Percentiles rank a stretch among this genome's conserved stretches.
Evolutionary conservation across 75 land plant species (phyloP).

Genomic region (Pseudotsuga menziesii): DNA sequence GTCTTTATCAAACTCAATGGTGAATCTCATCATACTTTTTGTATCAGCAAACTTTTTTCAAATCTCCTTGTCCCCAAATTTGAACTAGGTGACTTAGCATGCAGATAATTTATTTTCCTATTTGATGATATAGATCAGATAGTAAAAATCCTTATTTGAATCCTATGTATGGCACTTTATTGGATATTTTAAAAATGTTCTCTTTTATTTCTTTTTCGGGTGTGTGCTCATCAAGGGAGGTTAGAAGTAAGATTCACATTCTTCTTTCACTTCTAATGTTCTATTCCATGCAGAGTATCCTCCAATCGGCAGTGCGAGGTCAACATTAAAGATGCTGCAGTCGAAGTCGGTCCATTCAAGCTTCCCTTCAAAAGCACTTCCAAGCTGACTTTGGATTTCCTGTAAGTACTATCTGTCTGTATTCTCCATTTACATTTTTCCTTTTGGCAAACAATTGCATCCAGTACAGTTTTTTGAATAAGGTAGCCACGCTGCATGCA

Average conservation of each 20-base stretch:
- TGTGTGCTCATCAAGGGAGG: too few species aligned
- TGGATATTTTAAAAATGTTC: too few species aligned
- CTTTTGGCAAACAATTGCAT: not conserved
- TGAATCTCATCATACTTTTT: too few species aligned
- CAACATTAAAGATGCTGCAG: conserved; percentile 8
- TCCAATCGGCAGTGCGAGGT: not conserved
- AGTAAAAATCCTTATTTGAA: too few species aligned
- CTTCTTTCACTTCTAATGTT: not conserved
- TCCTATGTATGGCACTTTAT: too few species aligned
- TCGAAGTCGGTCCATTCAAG: not conserved
- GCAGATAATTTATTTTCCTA: too few species aligned
- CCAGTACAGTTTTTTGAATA: not conserved
- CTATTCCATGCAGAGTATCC: not conserved
- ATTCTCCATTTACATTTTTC: not conserved
- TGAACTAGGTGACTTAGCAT: too few species aligned
- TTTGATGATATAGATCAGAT: too few species aligned
- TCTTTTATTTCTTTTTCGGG: too few species aligned
- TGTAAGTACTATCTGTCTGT: not conserved
- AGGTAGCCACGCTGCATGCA: not conserved
- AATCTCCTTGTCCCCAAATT: too few species aligned
- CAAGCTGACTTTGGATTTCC: not conserved
- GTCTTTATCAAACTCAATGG: too few species aligned
- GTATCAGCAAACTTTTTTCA: too few species aligned
- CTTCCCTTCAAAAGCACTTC: conserved; percentile 8
- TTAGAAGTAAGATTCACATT: not conserved